Base-by-base conservation (phyloP, 192 early-diverging fungal species). In the Funneliformis geosporum region DNA sequence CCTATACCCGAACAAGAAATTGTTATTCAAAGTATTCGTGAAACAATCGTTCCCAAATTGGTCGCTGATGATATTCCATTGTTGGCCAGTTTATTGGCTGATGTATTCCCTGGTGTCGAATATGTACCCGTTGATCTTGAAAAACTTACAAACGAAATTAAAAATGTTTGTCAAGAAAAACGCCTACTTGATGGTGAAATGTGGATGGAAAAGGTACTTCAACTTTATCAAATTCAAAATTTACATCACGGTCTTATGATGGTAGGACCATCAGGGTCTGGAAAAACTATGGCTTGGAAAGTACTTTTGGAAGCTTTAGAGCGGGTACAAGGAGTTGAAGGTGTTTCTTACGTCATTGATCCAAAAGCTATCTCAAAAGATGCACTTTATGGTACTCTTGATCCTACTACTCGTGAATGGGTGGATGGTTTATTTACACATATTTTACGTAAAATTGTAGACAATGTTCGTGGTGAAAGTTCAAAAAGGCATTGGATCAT, bases 171-270 rank as follows among this genome's bases (percentile, higher is more conserved):
- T 79, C 71, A 83, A 43, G 89, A 94, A 77, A 90, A 91, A 42
- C 86, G 90, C 75, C 83, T 96, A 44, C 94, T 95, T 23, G 83
- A 87, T 39, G 94, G 93, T 47, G 90, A 91, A 33, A 85, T 87
- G 61, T 99, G 96, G 97, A 80, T 99, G 83, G 97, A 96, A 50
- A 99, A 99, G 86, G 95, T 98, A 11, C 87, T 98, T 76, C 98
- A 99, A 87, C 88, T 99, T 60, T 95, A 98, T 82, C 96, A 99
- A 82, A 99, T 99, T 79, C 98, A 99, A 84, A 90, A 93, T 72
- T 95, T 99, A 74, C 96, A 98, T 86, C 98, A 99, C 84, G 98
- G 98, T 73, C 80, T 99, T 76, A 99, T 99, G 98, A 94, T 99
- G 95, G 97, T 99, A 2, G 98, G 98, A 44, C 95, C 95, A 12